A percentile compares a stretch with the other conserved stretches of the same genome.
phyloP scores from a whole-genome alignment of 805 yeast species.

The Debaryomyces tyrocola region DNA sequence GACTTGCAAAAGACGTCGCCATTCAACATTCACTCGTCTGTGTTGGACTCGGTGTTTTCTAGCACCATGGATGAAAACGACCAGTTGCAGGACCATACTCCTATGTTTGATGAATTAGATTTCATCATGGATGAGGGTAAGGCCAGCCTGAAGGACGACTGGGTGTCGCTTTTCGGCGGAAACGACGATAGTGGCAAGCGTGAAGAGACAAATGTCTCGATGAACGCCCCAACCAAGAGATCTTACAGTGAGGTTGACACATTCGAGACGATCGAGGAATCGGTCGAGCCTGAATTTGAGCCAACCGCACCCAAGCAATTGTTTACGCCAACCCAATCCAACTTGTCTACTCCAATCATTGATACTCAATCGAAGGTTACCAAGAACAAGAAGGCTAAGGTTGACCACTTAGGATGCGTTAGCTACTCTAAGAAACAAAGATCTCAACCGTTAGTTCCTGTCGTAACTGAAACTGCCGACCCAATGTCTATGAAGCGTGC shows the following conservation, averaged over 20 bases:
- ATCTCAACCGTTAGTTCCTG: constrained; percentile 67
- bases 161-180: constrained; percentile 61
- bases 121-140: constrained; percentile 40
- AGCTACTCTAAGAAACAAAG: constrained; percentile 80
- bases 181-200: constrained; percentile 1
- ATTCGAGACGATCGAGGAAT: constrained; percentile 11
- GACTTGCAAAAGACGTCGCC: constrained; percentile 34
- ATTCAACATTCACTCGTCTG: constrained; percentile 51
- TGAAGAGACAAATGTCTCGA: constrained; percentile 6
- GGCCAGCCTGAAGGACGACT: constrained; percentile 45
- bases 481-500: constrained; percentile 85
- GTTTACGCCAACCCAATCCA: constrained; percentile 24
- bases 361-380: constrained; percentile 14
- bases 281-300: constrained; percentile 23
- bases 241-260: constrained; percentile 13
- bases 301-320: constrained; percentile 16
- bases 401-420: constrained; percentile 74
- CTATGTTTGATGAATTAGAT: constrained; percentile 61
- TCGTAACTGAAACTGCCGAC: constrained; percentile 55
- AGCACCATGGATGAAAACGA: constrained; percentile 33
- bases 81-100: constrained; percentile 43
- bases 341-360: constrained; percentile 29
- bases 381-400: constrained; percentile 24
- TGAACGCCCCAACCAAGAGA: constrained; percentile 18
- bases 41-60: constrained; percentile 52